Conservation (phyloP, 2,329 filamentous ascomycete genomes). For the Aspergillus carbonarius region DNA sequence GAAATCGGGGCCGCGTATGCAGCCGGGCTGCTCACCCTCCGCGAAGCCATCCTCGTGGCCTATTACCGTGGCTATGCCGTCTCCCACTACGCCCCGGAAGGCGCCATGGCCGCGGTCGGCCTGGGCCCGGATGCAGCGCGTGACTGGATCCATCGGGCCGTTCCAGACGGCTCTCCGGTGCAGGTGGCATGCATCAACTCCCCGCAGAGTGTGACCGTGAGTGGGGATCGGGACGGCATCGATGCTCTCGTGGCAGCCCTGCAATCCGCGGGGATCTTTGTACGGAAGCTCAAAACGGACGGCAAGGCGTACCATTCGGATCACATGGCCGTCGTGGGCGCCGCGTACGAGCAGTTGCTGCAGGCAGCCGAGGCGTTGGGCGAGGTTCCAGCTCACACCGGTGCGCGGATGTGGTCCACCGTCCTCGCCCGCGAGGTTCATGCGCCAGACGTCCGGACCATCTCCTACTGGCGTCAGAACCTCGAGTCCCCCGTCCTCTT, state of each 20-base stretch:
- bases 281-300: conserved; percentile 14
- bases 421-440: not conserved
- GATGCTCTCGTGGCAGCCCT: conserved; percentile 22
- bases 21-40: not conserved
- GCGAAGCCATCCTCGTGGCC: not conserved
- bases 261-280: conserved; percentile 20
- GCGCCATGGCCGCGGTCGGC: not conserved
- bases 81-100: not conserved
- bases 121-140: not conserved
- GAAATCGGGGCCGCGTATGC: conserved; percentile 28
- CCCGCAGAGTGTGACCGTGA: conserved; percentile 23
- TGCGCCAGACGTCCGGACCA: not conserved
- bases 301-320: conserved; percentile 23
- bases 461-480: conserved; percentile 26
- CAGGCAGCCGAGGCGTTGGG: not conserved
- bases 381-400: not conserved
- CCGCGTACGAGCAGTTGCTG: not conserved
- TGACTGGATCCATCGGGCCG: not conserved
- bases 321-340: conserved; percentile 15
- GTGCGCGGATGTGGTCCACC: conserved; percentile 2
- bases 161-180: not conserved
- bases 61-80: not conserved
- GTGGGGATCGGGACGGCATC: conserved; percentile 17
- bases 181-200: conserved; percentile 21
- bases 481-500: conserved; percentile 15